Conservation (phyloP, 805 yeast genomes). For the Jamesozyma jinghongensis region DNA sequence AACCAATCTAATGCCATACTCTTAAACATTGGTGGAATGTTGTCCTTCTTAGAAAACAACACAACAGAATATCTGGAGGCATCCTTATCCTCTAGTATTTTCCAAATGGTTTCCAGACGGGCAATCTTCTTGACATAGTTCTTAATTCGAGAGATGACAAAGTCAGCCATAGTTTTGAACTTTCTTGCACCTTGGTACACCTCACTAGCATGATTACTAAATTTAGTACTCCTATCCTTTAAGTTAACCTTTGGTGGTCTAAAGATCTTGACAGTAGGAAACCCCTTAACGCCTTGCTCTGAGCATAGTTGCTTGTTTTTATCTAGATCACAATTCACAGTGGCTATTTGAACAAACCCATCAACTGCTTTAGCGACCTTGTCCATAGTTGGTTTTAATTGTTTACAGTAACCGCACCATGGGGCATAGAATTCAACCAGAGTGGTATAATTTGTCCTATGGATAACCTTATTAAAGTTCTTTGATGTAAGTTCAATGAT, state of each 20-base stretch:
- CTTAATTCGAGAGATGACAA: constrained; percentile 49
- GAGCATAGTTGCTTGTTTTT: constrained; percentile 63
- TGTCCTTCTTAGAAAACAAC: constrained; percentile 43
- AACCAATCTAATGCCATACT: constrained; percentile 64
- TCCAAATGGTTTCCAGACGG: constrained; percentile 27
- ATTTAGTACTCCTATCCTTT: constrained; percentile 10
- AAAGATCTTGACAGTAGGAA: constrained; percentile 75
- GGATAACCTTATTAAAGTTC: constrained; percentile 58
- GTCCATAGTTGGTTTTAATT: constrained; percentile 52
- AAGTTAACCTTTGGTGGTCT: constrained; percentile 61
- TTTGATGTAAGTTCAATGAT: constrained; percentile 48
- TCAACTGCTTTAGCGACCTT: constrained; percentile 55
- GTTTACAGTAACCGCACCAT: constrained; percentile 94
- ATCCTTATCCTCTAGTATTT: constrained; percentile 11
- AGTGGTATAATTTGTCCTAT: constrained; percentile 65
- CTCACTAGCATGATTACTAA: constrained; percentile 42
- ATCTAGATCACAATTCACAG: constrained; percentile 77
- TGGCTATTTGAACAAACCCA: constrained; percentile 56
- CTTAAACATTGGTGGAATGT: constrained; percentile 48
- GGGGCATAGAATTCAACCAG: constrained; percentile 91
- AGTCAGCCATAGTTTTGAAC: constrained; percentile 44
- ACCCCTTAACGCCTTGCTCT: constrained; percentile 58
- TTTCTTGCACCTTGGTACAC: constrained; percentile 54
- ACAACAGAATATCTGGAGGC: constrained; percentile 34
- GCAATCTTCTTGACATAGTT: constrained; percentile 52